phyloP scores from a whole-genome alignment of 495 filamentous ascomycete genomes.

The Sordaria brevicollis region DNA sequence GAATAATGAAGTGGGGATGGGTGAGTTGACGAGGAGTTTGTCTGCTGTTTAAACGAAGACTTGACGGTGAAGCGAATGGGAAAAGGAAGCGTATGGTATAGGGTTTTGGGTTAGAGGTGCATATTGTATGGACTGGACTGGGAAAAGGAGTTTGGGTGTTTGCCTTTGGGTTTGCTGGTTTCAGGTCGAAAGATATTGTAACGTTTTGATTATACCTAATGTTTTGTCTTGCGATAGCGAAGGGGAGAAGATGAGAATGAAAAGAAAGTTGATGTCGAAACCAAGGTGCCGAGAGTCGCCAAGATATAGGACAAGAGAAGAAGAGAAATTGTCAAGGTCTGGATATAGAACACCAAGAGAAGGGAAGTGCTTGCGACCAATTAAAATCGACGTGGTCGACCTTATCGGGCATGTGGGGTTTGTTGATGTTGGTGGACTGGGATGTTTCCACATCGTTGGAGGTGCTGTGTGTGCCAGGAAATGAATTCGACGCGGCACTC shows the following conservation, averaged over 20 bases:
- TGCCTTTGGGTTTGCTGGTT: neutral
- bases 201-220: neutral
- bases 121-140: neutral
- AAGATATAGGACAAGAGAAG: neutral
- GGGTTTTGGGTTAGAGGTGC: neutral
- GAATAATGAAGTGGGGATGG: neutral
- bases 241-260: neutral
- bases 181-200: neutral
- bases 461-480: neutral
- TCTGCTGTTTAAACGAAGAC: slow-evolving; percentile 3
- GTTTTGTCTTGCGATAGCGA: neutral
- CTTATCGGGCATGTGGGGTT: neutral
- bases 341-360: neutral
- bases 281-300: neutral
- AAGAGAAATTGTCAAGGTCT: neutral
- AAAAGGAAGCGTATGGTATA: neutral
- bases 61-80: neutral
- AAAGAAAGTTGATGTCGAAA: neutral
- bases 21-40: slow-evolving; percentile 7
- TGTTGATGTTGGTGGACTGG: neutral
- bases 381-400: neutral
- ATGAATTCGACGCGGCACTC: neutral
- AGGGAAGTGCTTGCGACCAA: neutral
- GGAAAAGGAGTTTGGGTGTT: neutral
- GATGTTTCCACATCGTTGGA: neutral